Percentiles rank a stretch among this genome's conserved stretches.
Evolutionary conservation across 2,329 filamentous ascomycete genomes (phyloP).

Genomic region (Cyphellophora attinorum): DNA sequence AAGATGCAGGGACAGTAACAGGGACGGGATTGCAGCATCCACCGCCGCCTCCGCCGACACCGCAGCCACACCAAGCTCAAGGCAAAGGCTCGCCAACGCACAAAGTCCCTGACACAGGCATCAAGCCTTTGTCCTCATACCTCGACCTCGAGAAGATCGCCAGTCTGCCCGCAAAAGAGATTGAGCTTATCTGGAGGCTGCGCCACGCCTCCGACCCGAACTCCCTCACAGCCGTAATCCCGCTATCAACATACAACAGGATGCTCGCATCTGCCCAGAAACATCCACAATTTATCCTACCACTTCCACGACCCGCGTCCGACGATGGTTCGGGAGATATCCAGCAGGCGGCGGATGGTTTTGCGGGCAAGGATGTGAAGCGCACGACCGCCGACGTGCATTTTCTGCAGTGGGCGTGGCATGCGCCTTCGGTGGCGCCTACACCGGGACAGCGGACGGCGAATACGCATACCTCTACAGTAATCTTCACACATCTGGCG

Average conservation of each 20-base stretch:
- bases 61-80: constrained; percentile 24
- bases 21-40: constrained; percentile 16
- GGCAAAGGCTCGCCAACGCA: constrained; percentile 24
- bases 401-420: constrained; percentile 93
- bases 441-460: constrained; percentile 26
- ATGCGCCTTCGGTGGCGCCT: constrained; percentile 39
- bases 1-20: constrained; percentile 24
- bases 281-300: constrained; percentile 84
- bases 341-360: constrained; percentile 21
- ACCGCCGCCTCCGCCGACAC: constrained; percentile 27
- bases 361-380: constrained; percentile 4
- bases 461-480: constrained; percentile 54
- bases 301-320: constrained; percentile 48
- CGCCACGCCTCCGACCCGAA: constrained; percentile 64
- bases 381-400: constrained; percentile 75
- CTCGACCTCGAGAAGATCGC: constrained; percentile 73
- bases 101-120: constrained; percentile 40
- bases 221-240: constrained; percentile 77
- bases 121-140: constrained; percentile 58
- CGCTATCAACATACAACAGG: constrained; percentile 59
- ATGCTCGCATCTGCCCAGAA: constrained; percentile 63
- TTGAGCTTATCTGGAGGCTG: constrained; percentile 82
- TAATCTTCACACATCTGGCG: constrained; percentile 88
- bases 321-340: constrained; percentile 16
- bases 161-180: constrained; percentile 65